Percentiles rank a stretch among this genome's conserved stretches.
phyloP scores from a whole-genome alignment of 495 filamentous ascomycete genomes.

The Lepidopterella palustris region DNA sequence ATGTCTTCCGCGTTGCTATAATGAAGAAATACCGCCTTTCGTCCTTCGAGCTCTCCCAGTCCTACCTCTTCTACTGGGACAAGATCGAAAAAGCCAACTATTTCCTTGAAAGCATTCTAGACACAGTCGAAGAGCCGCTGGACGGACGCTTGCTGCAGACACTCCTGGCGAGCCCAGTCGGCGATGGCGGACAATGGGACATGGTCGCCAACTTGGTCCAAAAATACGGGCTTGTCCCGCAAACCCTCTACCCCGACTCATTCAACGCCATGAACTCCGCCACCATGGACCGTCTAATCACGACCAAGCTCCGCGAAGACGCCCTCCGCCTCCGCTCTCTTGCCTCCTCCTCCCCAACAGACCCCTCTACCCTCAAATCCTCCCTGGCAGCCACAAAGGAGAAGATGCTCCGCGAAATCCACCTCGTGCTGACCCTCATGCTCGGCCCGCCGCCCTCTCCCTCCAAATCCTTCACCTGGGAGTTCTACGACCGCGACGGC shows the following conservation, averaged over 20 bases:
- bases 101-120: constrained; percentile 75
- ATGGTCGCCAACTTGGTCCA: constrained; percentile 81
- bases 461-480: constrained; percentile 64
- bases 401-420: constrained; percentile 68
- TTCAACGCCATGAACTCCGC: constrained; percentile 65
- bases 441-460: constrained; percentile 69
- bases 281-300: constrained; percentile 67
- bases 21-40: constrained; percentile 72
- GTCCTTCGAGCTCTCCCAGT: constrained; percentile 78
- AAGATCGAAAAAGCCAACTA: constrained; percentile 89
- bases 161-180: constrained; percentile 58
- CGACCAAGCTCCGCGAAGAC: constrained; percentile 80
- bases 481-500: constrained; percentile 62
- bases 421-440: constrained; percentile 68
- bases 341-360: constrained; percentile 28
- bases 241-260: constrained; percentile 70
- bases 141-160: constrained; percentile 63
- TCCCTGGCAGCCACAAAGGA: constrained; percentile 53
- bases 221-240: constrained; percentile 81
- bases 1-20: constrained; percentile 76
- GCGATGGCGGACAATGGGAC: constrained; percentile 87
- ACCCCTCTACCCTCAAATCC: constrained; percentile 23
- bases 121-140: constrained; percentile 60
- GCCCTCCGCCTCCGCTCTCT: constrained; percentile 58
- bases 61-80: constrained; percentile 92